Evolutionary conservation across 306 rosid genomes (phyloP).

Genomic region (Vigna reflexopilosa): DNA sequence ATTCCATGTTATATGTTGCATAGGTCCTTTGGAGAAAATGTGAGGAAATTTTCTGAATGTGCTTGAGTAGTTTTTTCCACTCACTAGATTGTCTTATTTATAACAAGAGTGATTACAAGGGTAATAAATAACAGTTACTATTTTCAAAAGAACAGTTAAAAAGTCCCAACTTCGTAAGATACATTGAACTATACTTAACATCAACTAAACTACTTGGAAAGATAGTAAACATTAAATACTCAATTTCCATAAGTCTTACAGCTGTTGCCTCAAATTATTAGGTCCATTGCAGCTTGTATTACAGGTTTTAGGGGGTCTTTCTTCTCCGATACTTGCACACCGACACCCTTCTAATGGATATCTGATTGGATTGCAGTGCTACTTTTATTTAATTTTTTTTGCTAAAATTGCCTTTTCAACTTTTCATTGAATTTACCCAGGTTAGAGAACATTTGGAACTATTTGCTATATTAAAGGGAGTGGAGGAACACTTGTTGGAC

Average conservation of each 20-base stretch:
- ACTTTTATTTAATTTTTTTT: not conserved
- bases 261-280: not conserved
- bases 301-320: conserved; percentile 2
- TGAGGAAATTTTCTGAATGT: too few relatives aligned
- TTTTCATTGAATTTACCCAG: conserved; percentile 53
- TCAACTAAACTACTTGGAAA: too few relatives aligned
- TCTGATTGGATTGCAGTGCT: not conserved
- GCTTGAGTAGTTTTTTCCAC: too few relatives aligned
- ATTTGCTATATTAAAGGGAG: conserved; percentile 89
- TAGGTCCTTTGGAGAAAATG: not conserved
- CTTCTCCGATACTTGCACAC: not conserved
- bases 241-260: not conserved
- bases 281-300: not conserved
- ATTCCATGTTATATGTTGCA: conserved; percentile 5
- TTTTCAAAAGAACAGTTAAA: too few relatives aligned
- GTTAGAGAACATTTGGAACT: conserved; percentile 96
- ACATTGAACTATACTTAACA: too few relatives aligned
- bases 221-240: too few relatives aligned
- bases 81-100: too few relatives aligned
- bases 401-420: conserved; percentile 1
- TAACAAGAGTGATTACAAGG: too few relatives aligned
- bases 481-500: conserved; percentile 70
- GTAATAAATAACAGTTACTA: too few relatives aligned
- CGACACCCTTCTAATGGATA: not conserved
- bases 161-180: too few relatives aligned